Percentiles rank a stretch among this genome's conserved stretches.
phyloP scores from a whole-genome alignment of 805 yeast species.

The Saccharomycopsis guyanensis region DNA sequence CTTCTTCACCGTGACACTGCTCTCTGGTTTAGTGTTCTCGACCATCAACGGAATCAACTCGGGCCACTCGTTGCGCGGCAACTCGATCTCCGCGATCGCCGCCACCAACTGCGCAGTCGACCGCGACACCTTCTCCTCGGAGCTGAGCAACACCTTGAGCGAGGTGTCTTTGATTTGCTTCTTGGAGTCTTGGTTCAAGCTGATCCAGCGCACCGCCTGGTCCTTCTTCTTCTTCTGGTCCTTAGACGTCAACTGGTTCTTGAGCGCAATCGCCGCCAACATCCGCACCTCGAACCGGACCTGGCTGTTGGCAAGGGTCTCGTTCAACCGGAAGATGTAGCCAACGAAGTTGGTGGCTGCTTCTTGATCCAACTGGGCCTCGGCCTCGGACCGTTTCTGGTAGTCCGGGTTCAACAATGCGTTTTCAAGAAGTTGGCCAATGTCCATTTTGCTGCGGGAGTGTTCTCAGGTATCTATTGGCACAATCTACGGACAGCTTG shows the following conservation, averaged over 20 bases:
- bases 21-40: slow-evolving; percentile 73
- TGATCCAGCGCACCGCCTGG: slow-evolving; percentile 70
- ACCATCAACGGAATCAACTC: slow-evolving; percentile 78
- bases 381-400: slow-evolving; percentile 65
- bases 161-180: slow-evolving; percentile 59
- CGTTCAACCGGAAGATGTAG: slow-evolving; percentile 62
- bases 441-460: slow-evolving; percentile 45
- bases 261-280: slow-evolving; percentile 81
- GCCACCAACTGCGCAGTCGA: slow-evolving; percentile 92
- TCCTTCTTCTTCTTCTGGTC: slow-evolving; percentile 50
- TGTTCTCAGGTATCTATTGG: too few relatives aligned
- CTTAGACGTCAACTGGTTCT: slow-evolving; percentile 83
- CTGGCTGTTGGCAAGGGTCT: slow-evolving; percentile 58
- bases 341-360: slow-evolving; percentile 71
- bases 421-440: slow-evolving; percentile 65
- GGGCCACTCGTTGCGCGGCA: slow-evolving; percentile 84
- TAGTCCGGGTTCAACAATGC: slow-evolving; percentile 69
- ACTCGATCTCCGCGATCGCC: slow-evolving; percentile 92
- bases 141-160: slow-evolving; percentile 52
- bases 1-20: slow-evolving; percentile 73
- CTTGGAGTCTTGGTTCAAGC: slow-evolving; percentile 47
- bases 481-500: too few relatives aligned
- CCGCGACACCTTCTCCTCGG: slow-evolving; percentile 73
- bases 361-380: slow-evolving; percentile 60
- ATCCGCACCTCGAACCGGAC: slow-evolving; percentile 76